Evolutionary conservation across 441 rosid genomes (phyloP).

Genomic region (Biscutella auriculata): DNA sequence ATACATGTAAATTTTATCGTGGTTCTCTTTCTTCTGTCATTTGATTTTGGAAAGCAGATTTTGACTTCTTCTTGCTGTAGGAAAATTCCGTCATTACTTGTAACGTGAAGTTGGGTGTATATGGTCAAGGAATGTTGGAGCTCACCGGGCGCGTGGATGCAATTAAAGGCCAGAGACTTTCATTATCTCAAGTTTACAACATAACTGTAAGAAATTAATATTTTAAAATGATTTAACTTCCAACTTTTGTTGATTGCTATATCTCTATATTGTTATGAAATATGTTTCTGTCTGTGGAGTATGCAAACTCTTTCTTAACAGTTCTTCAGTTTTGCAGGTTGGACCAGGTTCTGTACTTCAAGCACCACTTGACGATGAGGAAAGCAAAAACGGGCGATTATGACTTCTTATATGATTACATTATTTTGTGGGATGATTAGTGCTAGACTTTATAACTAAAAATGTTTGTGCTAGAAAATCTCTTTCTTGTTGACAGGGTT

Average conservation of each 20-base stretch:
- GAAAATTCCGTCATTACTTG: slow-evolving; percentile 77
- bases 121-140: slow-evolving; percentile 87
- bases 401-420: slow-evolving; percentile 20
- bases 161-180: slow-evolving; percentile 89
- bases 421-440: not conserved
- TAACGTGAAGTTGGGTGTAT: slow-evolving; percentile 74
- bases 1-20: slow-evolving; percentile 20
- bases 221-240: not conserved
- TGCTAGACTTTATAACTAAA: not conserved
- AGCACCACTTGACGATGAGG: slow-evolving; percentile 73
- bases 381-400: slow-evolving; percentile 80
- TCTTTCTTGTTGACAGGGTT: slow-evolving; percentile 41
- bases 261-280: slow-evolving; percentile 5
- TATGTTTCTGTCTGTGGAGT: slow-evolving; percentile 5
- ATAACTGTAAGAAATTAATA: slow-evolving; percentile 60
- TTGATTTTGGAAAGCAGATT: slow-evolving; percentile 10
- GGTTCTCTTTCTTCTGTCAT: not conserved
- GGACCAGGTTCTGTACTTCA: slow-evolving; percentile 85
- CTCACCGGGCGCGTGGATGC: slow-evolving; percentile 87
- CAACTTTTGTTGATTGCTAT: not conserved
- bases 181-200: slow-evolving; percentile 86
- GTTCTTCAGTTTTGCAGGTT: slow-evolving; percentile 38
- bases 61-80: slow-evolving; percentile 36
- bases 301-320: slow-evolving; percentile 6
- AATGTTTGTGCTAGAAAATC: not conserved